Conservation (phyloP, 768 basidiomycete genomes). For the Hysterangium stoloniferum region DNA sequence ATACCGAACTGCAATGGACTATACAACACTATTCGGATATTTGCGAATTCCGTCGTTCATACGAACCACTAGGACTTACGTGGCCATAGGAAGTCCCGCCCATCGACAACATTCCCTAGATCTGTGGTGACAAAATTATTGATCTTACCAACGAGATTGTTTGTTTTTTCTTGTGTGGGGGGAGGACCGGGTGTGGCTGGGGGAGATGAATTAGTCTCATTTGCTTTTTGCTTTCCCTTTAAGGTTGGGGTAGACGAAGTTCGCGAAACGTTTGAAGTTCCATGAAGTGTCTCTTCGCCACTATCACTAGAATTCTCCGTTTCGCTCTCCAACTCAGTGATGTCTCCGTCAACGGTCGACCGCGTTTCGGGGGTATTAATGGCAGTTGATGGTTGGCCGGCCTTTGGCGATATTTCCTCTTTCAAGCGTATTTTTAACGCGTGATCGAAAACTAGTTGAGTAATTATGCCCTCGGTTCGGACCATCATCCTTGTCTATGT, state of each 20-base stretch:
- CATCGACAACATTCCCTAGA: slow-evolving; percentile 32
- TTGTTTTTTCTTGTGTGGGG: slow-evolving; percentile 23
- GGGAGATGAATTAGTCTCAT: background rate
- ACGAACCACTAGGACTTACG: slow-evolving; percentile 9
- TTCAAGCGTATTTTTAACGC: slow-evolving; percentile 57
- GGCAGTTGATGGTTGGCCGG: slow-evolving; percentile 17
- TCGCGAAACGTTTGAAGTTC: background rate
- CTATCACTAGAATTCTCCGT: slow-evolving; percentile 14
- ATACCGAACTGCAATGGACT: slow-evolving; percentile 35
- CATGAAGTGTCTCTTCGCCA: slow-evolving; percentile 9
- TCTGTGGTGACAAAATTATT: slow-evolving; percentile 73
- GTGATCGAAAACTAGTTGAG: slow-evolving; percentile 48
- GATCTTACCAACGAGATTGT: slow-evolving; percentile 63
- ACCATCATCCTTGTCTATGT: slow-evolving; percentile 36
- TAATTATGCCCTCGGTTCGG: slow-evolving; percentile 43
- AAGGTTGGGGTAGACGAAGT: background rate
- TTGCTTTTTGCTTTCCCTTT: slow-evolving; percentile 8
- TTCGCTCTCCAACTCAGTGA: slow-evolving; percentile 13
- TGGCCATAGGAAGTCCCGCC: slow-evolving; percentile 29
- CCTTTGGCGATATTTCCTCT: slow-evolving; percentile 29
- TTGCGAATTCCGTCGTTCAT: slow-evolving; percentile 24
- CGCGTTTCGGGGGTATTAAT: slow-evolving; percentile 21
- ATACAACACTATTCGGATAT: slow-evolving; percentile 22
- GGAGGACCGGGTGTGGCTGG: background rate
- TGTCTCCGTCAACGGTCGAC: slow-evolving; percentile 13